Base-by-base conservation (phyloP, 352 stramenopile species). In the Phytophthora quininea region DNA sequence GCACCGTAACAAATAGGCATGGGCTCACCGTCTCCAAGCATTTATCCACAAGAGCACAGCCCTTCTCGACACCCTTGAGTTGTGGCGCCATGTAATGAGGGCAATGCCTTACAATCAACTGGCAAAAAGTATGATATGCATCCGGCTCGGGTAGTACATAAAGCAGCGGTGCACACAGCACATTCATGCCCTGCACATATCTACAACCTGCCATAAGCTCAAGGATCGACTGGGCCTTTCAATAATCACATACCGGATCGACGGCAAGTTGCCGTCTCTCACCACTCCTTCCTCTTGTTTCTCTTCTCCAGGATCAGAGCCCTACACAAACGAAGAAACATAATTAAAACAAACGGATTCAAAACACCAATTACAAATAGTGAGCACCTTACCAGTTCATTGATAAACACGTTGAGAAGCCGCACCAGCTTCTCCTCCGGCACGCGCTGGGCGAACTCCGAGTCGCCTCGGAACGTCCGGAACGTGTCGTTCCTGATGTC, bases 141-240 rank as follows among this genome's bases (percentile, higher is more conserved):
- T 98, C 92, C 12, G 89, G 73, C 51, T 97, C 92, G 3, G 92
- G 89, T 75, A 98, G 83, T n/a, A 96, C 90, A 66, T 96, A 98
- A n/a, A 98, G 71, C 46, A 98, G 70, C 47, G 92, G 90, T 11
- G 89, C 91, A 57, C 88, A 96, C 15, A 98, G 56, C 27, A 97
- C 81, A 62, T 97, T 98, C 90, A 98, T 97, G 45, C 92, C 92
- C 67, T 98, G 92, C n/a, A 98, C 92, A 61, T 98, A 98, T 58
- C 81, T 86, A 50, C 9, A 12, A 14, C 29, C 19, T 24, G 19
- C 19, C 19, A 24, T 24, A 24, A 24, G 19, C 19, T 24, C 19
- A 24, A 24, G 19, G 19, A 24, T 24, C 19, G 19, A 24, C 19
- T 24, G 19, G 19, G 19, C 19, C 19, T 24, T 24, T 24, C 11